phyloP scores from a whole-genome alignment of 2,329 filamentous ascomycete genomes.

The Pseudocercospora pini-densiflorae region DNA sequence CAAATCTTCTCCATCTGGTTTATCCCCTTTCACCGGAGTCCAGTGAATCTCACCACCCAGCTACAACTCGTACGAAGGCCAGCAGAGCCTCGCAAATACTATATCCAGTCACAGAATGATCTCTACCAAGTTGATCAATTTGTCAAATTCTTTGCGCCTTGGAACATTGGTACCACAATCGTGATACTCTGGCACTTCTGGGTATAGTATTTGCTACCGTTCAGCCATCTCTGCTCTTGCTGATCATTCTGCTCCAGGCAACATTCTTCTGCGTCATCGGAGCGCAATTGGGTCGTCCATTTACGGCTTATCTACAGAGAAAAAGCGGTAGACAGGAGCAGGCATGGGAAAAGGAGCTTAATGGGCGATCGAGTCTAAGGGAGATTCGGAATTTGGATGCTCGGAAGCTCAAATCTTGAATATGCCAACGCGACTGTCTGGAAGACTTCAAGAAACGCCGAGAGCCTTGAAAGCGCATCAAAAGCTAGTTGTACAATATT shows the following conservation, averaged over 20 bases:
- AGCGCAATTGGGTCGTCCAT: conserved; percentile 55
- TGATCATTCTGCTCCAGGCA: conserved; percentile 41
- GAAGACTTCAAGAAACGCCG: background rate
- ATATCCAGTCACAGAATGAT: conserved; percentile 78
- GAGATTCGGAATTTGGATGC: background rate
- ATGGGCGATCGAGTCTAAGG: background rate
- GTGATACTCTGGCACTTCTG: conserved; percentile 66
- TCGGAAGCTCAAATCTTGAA: background rate
- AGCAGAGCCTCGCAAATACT: conserved; percentile 57
- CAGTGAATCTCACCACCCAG: conserved; percentile 40
- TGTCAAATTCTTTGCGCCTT: conserved; percentile 71
- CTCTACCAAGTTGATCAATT: conserved; percentile 79
- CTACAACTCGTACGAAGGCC: conserved; percentile 35
- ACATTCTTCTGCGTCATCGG: conserved; percentile 69
- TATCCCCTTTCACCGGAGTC: conserved; percentile 72
- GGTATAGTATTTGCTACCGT: background rate
- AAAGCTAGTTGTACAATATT: no score
- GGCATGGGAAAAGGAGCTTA: background rate
- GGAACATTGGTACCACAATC: conserved; percentile 50
- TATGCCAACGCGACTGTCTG: background rate
- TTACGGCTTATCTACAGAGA: conserved; percentile 41
- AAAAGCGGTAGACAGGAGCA: conserved; percentile 15
- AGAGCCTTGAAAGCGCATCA: background rate
- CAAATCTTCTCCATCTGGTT: conserved; percentile 81
- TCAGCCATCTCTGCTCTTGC: background rate